Evolutionary conservation across 2,329 filamentous ascomycete genomes (phyloP), one percentile per base, ranked within the genome.

Genomic region (Orbilia ellipsospora): DNA sequence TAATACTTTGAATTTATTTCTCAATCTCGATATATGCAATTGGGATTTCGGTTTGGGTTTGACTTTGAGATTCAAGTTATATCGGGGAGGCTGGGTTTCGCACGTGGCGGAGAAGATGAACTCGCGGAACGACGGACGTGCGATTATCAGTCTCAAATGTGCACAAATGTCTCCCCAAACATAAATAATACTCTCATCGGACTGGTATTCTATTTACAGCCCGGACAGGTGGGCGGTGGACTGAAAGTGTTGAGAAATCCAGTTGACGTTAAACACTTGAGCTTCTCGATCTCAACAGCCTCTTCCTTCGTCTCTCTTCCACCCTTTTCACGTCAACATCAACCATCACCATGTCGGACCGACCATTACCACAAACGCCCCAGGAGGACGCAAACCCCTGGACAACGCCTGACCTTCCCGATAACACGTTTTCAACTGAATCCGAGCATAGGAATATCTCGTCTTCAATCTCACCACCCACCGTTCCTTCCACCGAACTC

Each of bases 91-190:
- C 16, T 48, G 18, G 40, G 16, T 13, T 42, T 13, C 26, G 18
- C 48, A 52, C 48, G 48, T 52, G 26, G 18, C 51, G 55, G 28
- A 26, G 31, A 36, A 18, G 48, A 23, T 23, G n/a, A 18, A 18
- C 48, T 15, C 44, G 44, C 13, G 44, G 44, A 48, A 15, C 6
- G 44, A 48, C 44, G 15, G 12, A 13, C 16, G 3, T 23, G 15
- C 18, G 61, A 61, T 48, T 6, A 73, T 73, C 68, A 55, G 54
- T 50, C 68, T 65, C 68, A 73, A 59, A 73, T 13, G 6, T 18
- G 15, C n/a, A 28, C 36, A 65, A 55, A 54, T 59, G 45, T 55
- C 26, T 36, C 18, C 56, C 36, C 31, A 20, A 60, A 48, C 16
- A 23, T 23, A 23, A 23, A 12, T 28, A 31, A 51, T 18, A 3